A percentile compares a stretch with the other conserved stretches of the same genome.
These are phyloP conservation scores for Saprolegnia diclina DNA, from an alignment of 352 stramenopile genomes.

Conservation along the genomic window DNA sequence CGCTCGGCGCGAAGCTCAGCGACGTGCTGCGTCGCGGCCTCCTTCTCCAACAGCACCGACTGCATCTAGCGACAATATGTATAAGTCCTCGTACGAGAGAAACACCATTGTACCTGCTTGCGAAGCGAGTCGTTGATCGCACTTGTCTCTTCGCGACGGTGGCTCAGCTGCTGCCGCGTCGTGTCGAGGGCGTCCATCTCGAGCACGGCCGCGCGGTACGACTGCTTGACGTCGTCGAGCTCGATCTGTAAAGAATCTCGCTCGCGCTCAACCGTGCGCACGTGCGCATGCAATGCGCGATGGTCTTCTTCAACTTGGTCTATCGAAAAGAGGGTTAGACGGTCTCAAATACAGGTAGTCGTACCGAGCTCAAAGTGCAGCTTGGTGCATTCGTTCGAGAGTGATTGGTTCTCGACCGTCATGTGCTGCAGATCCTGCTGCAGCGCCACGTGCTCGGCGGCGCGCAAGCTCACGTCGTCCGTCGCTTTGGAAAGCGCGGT, in stretches of 20 bases:
- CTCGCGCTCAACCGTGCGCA: constrained; percentile 56
- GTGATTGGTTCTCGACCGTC: constrained; percentile 79
- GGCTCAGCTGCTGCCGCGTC: constrained; percentile 45
- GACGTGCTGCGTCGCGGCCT: constrained; percentile 53
- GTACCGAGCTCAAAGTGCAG: constrained; percentile 38
- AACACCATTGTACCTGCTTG: constrained; percentile 25
- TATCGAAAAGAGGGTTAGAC: constrained; percentile 20
- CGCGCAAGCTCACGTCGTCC: constrained; percentile 41
- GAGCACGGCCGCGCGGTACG: constrained; percentile 63
- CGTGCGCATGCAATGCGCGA: constrained; percentile 49
- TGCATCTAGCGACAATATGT: constrained; percentile 30
- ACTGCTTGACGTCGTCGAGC: constrained; percentile 65
- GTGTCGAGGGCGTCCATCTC: constrained; percentile 68
- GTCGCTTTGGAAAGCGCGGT: not conserved
- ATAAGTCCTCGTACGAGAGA: not conserved
- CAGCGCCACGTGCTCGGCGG: constrained; percentile 55
- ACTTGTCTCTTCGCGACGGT: constrained; percentile 51
- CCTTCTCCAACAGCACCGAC: constrained; percentile 48
- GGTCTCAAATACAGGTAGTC: not conserved
- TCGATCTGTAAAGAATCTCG: constrained; percentile 67
- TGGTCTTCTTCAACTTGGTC: constrained; percentile 36
- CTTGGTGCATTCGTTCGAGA: constrained; percentile 71
- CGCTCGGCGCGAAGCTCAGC: constrained; percentile 47
- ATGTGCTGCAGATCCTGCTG: constrained; percentile 82
- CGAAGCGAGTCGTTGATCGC: constrained; percentile 63